These are phyloP conservation scores for Schoenoplectus tabernaemontani DNA, from an alignment of 202 grass and related monocot species.

Conservation along the genomic window DNA sequence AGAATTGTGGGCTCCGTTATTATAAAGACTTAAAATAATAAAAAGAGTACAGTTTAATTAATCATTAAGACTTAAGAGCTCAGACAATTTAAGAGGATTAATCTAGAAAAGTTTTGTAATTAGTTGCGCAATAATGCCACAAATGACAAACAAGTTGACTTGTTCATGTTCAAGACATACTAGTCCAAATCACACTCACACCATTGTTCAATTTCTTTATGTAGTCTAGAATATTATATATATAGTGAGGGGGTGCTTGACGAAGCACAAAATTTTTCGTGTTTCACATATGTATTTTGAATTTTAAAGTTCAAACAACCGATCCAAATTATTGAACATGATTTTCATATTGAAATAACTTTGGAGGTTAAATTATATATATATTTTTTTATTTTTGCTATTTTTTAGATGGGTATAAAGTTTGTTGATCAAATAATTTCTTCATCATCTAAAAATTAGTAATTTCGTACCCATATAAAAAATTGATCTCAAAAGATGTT, in stretches of 20 bases:
- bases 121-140: neutral
- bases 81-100: neutral
- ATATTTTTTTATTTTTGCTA: too few species aligned
- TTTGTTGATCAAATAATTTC: too few species aligned
- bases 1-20: neutral
- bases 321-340: too few species aligned
- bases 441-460: too few species aligned
- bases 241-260: neutral
- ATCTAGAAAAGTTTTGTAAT: conserved; percentile 24
- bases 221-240: neutral
- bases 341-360: too few species aligned
- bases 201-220: neutral
- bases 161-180: neutral
- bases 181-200: neutral
- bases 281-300: too few species aligned
- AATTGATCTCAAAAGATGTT: too few species aligned
- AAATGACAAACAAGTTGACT: conserved; percentile 16
- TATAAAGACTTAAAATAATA: neutral
- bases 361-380: too few species aligned
- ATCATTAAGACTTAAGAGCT: conserved; percentile 10
- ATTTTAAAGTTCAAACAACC: too few species aligned
- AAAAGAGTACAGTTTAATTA: neutral
- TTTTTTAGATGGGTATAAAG: too few species aligned
- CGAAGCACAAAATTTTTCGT: too few species aligned
- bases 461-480: too few species aligned